Conservation (phyloP, 345 rosid genomes). For the Eucalyptus pauciflora region DNA sequence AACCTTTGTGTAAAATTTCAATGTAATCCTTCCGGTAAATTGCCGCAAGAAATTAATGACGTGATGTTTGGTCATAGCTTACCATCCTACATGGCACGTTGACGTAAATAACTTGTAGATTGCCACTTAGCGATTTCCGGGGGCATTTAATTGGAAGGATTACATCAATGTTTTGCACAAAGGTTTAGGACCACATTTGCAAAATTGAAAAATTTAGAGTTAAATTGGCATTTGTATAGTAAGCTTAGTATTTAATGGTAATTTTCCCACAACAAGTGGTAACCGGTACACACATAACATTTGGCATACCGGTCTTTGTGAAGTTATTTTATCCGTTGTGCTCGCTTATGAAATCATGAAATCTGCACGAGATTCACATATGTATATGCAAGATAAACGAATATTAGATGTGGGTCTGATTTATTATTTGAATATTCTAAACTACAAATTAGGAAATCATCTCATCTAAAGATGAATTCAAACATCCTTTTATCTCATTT, state of each 20-base stretch:
- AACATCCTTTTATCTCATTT: background rate
- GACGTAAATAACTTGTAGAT: background rate
- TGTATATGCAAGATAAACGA: background rate
- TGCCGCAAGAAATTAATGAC: background rate
- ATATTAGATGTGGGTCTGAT: background rate
- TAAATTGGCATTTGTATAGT: background rate
- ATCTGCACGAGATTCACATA: background rate
- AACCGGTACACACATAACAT: background rate
- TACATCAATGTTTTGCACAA: background rate
- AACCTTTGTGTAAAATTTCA: no score
- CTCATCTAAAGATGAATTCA: background rate
- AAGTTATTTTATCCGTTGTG: rapidly evolving
- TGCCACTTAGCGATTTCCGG: background rate
- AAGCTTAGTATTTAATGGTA: background rate
- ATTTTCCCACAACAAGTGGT: background rate
- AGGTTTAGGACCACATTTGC: background rate
- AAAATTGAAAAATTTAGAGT: no score
- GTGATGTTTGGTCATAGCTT: no score
- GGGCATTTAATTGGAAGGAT: background rate
- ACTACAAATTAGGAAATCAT: background rate
- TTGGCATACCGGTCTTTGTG: background rate
- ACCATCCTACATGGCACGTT: rapidly evolving
- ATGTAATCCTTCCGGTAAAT: no score
- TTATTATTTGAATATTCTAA: no score
- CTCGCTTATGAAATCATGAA: background rate